A percentile compares a stretch with the other conserved stretches of the same genome.
Conservation (phyloP, 202 grass and related monocot species). For the Musa balbisiana region DNA sequence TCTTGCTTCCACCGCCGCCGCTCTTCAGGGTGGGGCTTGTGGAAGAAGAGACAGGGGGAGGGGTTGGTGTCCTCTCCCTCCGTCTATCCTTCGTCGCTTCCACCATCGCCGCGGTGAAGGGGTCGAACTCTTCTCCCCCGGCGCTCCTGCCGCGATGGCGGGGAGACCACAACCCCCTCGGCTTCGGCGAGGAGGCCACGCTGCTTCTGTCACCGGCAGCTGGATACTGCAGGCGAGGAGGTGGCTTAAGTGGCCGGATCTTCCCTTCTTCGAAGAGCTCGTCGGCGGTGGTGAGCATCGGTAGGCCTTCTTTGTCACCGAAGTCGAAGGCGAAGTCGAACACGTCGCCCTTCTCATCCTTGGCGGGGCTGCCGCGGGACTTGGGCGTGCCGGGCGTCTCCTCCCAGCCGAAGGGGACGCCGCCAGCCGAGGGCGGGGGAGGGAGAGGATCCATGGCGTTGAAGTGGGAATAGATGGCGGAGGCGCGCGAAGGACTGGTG, state of each 20-base stretch:
- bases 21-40: constrained; percentile 5
- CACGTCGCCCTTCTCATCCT: neutral
- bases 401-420: constrained; percentile 82
- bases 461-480: constrained; percentile 60
- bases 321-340: constrained; percentile 57
- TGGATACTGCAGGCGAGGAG: constrained; percentile 45
- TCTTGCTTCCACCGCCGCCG: constrained; percentile 37
- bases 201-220: constrained; percentile 44
- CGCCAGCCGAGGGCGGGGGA: constrained; percentile 32
- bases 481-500: constrained; percentile 53
- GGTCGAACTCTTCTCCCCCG: constrained; percentile 42
- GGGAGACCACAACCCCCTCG: constrained; percentile 22
- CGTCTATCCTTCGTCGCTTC: constrained; percentile 43
- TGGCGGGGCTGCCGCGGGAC: constrained; percentile 13
- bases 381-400: constrained; percentile 79
- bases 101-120: constrained; percentile 57
- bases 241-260: constrained; percentile 76
- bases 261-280: constrained; percentile 83
- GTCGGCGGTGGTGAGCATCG: constrained; percentile 42
- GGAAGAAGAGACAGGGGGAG: constrained; percentile 8
- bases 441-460: constrained; percentile 27
- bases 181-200: constrained; percentile 43
- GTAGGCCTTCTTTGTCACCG: constrained; percentile 37
- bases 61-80: neutral
- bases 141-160: neutral